Conservation (phyloP, 164 flowering plant species). For the Stephania cephalantha region DNA sequence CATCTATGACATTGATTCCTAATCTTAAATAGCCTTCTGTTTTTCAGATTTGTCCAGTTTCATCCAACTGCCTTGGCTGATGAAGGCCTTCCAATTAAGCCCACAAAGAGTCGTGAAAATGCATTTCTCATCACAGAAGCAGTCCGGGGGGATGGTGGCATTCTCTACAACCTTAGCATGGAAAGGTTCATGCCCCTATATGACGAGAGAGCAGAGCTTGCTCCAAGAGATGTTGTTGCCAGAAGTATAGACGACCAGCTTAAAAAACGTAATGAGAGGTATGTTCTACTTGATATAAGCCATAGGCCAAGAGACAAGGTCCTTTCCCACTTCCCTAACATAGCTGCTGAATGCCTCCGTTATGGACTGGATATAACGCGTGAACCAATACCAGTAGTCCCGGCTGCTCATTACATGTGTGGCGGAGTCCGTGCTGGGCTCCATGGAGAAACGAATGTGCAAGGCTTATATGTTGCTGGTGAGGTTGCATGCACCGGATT, state of each 20-base stretch:
- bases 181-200: slow-evolving; percentile 93
- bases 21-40: neutral
- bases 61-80: slow-evolving; percentile 98
- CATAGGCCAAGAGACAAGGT: slow-evolving; percentile 68
- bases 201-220: slow-evolving; percentile 90
- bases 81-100: slow-evolving; percentile 78
- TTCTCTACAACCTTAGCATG: slow-evolving; percentile 74
- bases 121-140: slow-evolving; percentile 97
- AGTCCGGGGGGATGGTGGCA: slow-evolving; percentile 96
- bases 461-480: slow-evolving; percentile 89
- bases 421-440: slow-evolving; percentile 98
- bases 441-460: slow-evolving; percentile 81
- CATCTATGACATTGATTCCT: neutral
- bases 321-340: slow-evolving; percentile 90
- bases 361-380: slow-evolving; percentile 80
- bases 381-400: slow-evolving; percentile 91
- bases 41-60: slow-evolving; percentile 89
- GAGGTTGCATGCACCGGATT: slow-evolving; percentile 98
- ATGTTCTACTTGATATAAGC: slow-evolving; percentile 86
- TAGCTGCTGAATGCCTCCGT: slow-evolving; percentile 90
- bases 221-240: slow-evolving; percentile 94
- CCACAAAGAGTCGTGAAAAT: slow-evolving; percentile 60
- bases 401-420: slow-evolving; percentile 99
- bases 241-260: slow-evolving; percentile 95
- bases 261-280: slow-evolving; percentile 69